Percentiles rank a stretch among this genome's conserved stretches.
Conservation (phyloP, 2,329 filamentous ascomycete species). For the Ophiostoma sp. region DNA sequence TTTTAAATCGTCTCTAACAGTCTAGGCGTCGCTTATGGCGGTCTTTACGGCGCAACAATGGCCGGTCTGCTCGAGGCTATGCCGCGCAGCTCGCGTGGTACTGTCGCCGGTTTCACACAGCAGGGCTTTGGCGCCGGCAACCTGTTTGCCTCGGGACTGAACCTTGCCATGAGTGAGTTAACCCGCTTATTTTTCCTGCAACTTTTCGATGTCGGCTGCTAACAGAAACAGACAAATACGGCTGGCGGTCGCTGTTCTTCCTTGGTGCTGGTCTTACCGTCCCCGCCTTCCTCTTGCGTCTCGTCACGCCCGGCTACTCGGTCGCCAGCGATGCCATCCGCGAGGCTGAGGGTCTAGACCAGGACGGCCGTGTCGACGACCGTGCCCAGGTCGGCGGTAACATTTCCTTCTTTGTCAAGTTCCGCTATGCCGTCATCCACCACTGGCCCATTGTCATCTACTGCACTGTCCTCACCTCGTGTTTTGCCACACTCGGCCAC, state of each 20-base stretch:
- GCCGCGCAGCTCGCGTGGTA: constrained; percentile 11
- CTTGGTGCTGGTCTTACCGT: constrained; percentile 81
- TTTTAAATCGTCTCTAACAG: neutral
- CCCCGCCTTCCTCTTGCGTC: constrained; percentile 75
- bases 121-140: constrained; percentile 15
- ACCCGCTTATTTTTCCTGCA: too few species aligned
- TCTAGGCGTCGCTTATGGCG: constrained; percentile 9
- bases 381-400: constrained; percentile 21
- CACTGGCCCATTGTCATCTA: constrained; percentile 83
- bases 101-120: constrained; percentile 17
- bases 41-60: constrained; percentile 10
- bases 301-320: constrained; percentile 76
- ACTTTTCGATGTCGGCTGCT: neutral
- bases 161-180: constrained; percentile 16
- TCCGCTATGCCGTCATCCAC: constrained; percentile 72
- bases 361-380: constrained; percentile 10
- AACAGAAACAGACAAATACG: constrained; percentile 43
- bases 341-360: constrained; percentile 36
- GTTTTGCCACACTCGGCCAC: constrained; percentile 77
- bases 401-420: constrained; percentile 65
- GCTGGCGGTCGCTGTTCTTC: constrained; percentile 86
- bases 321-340: constrained; percentile 66
- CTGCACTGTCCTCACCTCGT: constrained; percentile 82
- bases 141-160: neutral
- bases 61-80: constrained; percentile 12